Percentiles rank a stretch among this genome's conserved stretches.
Conservation (phyloP, 768 basidiomycete species). For the Cystobasidiopsis lactophilus region DNA sequence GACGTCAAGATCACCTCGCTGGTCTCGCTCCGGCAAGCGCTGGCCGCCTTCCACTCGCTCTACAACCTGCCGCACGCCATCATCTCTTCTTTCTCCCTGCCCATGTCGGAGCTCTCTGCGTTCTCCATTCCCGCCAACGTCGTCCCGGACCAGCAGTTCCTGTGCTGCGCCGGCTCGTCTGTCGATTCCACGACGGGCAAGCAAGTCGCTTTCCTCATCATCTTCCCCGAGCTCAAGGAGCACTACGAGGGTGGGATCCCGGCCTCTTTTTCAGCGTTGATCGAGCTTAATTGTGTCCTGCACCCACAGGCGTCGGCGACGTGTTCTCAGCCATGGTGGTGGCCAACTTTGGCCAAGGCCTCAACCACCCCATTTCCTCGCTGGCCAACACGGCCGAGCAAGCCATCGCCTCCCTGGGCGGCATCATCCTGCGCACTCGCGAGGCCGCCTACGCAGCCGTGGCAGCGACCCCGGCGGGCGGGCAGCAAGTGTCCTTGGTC, state of each 20-base stretch:
- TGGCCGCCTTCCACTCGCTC: slow-evolving; percentile 50
- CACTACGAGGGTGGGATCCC: slow-evolving; percentile 47
- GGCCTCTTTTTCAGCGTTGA: background rate
- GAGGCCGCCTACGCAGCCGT: slow-evolving; percentile 31
- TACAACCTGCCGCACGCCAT: slow-evolving; percentile 67
- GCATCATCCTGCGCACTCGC: slow-evolving; percentile 44
- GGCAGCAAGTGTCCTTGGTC: slow-evolving; percentile 39
- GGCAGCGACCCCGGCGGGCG: slow-evolving; percentile 37
- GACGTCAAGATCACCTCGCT: slow-evolving; percentile 44
- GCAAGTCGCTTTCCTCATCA: slow-evolving; percentile 37
- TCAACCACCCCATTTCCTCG: slow-evolving; percentile 23
- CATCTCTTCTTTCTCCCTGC: slow-evolving; percentile 48
- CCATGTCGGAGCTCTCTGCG: slow-evolving; percentile 31
- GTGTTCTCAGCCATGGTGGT: slow-evolving; percentile 82
- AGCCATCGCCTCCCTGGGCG: slow-evolving; percentile 52
- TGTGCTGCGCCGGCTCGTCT: slow-evolving; percentile 64
- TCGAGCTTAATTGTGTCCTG: background rate
- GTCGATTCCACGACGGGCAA: slow-evolving; percentile 14
- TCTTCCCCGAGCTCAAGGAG: slow-evolving; percentile 56
- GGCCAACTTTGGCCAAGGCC: slow-evolving; percentile 37
- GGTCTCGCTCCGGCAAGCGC: slow-evolving; percentile 41
- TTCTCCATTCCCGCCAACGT: slow-evolving; percentile 22
- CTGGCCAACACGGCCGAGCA: slow-evolving; percentile 42
- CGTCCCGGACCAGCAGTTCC: slow-evolving; percentile 26
- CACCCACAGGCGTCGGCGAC: slow-evolving; percentile 50